These are phyloP conservation scores for Aspergillus ostianus DNA, from an alignment of 495 filamentous ascomycete genomes.

Conservation along the genomic window DNA sequence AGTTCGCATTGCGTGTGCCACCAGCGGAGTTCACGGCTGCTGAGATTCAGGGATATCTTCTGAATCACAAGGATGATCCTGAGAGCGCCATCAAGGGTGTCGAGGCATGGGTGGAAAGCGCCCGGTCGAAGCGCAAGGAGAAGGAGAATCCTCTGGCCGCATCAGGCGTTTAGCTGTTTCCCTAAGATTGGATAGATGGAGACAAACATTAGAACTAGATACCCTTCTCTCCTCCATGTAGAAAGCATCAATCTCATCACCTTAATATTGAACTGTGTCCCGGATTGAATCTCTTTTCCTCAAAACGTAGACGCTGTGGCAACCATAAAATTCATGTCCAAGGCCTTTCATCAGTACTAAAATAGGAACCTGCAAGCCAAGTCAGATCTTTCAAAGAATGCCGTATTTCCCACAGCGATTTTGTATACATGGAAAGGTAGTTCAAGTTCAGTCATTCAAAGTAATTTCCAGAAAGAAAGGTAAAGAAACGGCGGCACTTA, in stretches of 20 bases:
- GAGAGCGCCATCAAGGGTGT: constrained; percentile 56
- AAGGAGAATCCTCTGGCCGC: not conserved
- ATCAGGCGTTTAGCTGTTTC: not conserved
- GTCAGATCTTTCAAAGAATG: too few relatives aligned
- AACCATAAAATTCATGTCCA: not conserved
- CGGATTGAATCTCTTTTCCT: not conserved
- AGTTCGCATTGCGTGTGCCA: constrained; percentile 64
- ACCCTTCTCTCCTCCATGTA: not conserved
- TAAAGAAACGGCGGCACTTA: not conserved
- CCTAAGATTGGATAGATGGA: not conserved
- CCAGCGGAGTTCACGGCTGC: constrained; percentile 66
- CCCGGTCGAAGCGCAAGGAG: constrained; percentile 14
- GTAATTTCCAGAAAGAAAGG: not conserved
- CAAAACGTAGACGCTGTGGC: not conserved
- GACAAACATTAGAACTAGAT: not conserved
- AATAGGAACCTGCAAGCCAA: too few relatives aligned
- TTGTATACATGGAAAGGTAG: too few relatives aligned
- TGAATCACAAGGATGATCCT: constrained; percentile 65
- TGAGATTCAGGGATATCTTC: constrained; percentile 74
- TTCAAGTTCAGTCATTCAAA: not conserved
- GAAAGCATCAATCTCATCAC: not conserved
- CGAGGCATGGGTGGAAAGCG: constrained; percentile 50
- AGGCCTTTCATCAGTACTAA: too few relatives aligned
- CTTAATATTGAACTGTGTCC: not conserved
- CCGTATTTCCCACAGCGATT: too few relatives aligned